Evolutionary conservation across 1,284 basidiomycete species (phyloP).

Genomic region (Apiotrichum brassicae): DNA sequence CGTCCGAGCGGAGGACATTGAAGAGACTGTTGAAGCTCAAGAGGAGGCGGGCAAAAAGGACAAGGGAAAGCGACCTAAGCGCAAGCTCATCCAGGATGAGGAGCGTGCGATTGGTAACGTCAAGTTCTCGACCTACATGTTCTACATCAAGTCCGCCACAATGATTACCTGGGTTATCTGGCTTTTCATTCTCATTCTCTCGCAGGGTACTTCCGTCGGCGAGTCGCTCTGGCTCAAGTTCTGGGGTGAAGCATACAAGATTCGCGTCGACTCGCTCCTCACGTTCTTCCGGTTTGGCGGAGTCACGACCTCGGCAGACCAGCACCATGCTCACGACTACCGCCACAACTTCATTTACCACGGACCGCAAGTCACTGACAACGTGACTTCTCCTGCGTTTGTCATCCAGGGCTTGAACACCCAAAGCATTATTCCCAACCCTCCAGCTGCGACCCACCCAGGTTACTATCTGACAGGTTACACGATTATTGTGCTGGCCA

Average conservation of each 20-base stretch:
- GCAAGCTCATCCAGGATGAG: conserved; percentile 44
- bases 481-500: conserved; percentile 30
- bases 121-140: conserved; percentile 71
- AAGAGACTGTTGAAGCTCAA: conserved; percentile 42
- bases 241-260: conserved; percentile 46
- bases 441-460: conserved; percentile 44
- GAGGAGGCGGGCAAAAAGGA: conserved; percentile 44
- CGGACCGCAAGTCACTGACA: neutral
- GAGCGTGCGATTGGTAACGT: conserved; percentile 67
- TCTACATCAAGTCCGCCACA: conserved; percentile 56
- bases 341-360: conserved; percentile 30
- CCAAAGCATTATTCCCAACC: conserved; percentile 13
- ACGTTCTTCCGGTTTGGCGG: conserved; percentile 15
- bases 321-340: conserved; percentile 17
- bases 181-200: conserved; percentile 32
- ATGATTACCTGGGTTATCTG: conserved; percentile 41
- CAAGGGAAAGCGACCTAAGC: conserved; percentile 39
- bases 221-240: conserved; percentile 66
- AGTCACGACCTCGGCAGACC: neutral
- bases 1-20: conserved; percentile 17
- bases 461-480: conserved; percentile 49
- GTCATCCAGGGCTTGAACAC: conserved; percentile 1
- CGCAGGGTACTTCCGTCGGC: conserved; percentile 51
- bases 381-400: neutral
- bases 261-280: conserved; percentile 20